A percentile compares a stretch with the other conserved stretches of the same genome.
Evolutionary conservation across 805 yeast species (phyloP).

Genomic region (Schizosaccharomyces octosporus): DNA sequence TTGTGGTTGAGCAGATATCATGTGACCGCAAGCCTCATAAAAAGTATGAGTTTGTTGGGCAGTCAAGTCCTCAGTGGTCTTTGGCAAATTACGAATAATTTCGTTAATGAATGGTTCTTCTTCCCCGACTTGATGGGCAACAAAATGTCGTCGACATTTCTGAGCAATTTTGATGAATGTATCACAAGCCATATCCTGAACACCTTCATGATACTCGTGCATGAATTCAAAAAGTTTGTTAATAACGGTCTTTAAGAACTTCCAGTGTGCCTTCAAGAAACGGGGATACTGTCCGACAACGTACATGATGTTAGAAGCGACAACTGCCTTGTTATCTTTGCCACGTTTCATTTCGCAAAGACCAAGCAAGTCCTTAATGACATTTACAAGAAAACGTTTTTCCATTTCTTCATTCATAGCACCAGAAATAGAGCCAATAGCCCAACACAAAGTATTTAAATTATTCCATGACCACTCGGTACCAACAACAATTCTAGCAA

Average conservation of each 20-base stretch:
- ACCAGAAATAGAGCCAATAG: conserved; percentile 95
- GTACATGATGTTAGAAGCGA: conserved; percentile 98
- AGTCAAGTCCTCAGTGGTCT: conserved; percentile 71
- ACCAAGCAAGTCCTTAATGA: conserved; percentile 72
- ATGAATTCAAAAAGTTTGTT: conserved; percentile 88
- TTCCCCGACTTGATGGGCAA: conserved; percentile 64
- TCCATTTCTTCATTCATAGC: conserved; percentile 97
- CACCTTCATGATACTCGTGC: conserved; percentile 99
- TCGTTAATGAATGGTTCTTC: conserved; percentile 76
- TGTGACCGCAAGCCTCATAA: conserved; percentile 90
- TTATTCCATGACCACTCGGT: conserved; percentile 98
- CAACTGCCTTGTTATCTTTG: conserved; percentile 94
- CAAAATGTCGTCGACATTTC: conserved; percentile 89
- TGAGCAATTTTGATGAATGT: conserved; percentile 87
- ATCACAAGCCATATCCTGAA: conserved; percentile 99
- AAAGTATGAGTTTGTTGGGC: conserved; percentile 97
- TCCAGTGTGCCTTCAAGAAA: conserved; percentile 94
- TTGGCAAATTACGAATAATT: conserved; percentile 59
- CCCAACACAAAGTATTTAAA: conserved; percentile 95
- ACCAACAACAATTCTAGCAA: conserved; percentile 82
- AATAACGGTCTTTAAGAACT: conserved; percentile 82
- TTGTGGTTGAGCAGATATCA: conserved; percentile 65
- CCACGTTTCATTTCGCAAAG: conserved; percentile 92
- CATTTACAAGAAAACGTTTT: conserved; percentile 75
- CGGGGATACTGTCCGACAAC: conserved; percentile 98